Base-by-base conservation (phyloP, 1,139 yeast genomes). In the Blastobotrys illinoisensis region DNA sequence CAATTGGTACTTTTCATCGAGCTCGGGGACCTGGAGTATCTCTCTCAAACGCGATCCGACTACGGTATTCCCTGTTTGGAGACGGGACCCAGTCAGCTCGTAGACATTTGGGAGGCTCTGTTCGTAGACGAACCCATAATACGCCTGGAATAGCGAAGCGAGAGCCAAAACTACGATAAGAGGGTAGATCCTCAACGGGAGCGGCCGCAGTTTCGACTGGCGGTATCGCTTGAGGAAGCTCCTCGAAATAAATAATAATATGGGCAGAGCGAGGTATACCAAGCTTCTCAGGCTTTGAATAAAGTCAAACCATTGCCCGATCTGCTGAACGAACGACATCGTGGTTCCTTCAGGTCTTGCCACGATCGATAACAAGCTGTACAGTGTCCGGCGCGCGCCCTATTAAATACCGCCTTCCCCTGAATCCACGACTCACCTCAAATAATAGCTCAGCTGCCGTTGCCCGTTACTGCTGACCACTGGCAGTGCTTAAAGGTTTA, bases 61-160 rank as follows among this genome's bases (percentile, higher is more conserved):
- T 6, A 63, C 64, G 18, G 56, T 58, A 19, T 59, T 59, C 1
- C 63, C 49, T 1, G 68, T 61, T 47, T 63, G 65, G 44, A 65
- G 50, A 19, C 64, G 56, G 3, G 63, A 55, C 7, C 60, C 59
- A 3, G 65, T 61, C 23, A 44, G 49, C 18, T 51, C 26, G 21
- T 64, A 54, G 18, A 60, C 55, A 32, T 62, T 63, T 21, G 40
- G 46, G 2, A 21, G 28, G 18, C 14, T 32, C 32, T 19, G 20
- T n/a, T 40, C 18, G 20, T 32, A 28, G 32, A 32, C 21, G 11
- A 46, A 16, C 19, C 48, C 48, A 14, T 13, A 36, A 23, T 48
- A 48, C 5, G 26, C 50, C 20, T 48, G 50, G 19, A 40, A 32
- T n/a, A 48, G 21, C 20, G 44, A 36, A n/a, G 43, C 5, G n/a